Evolutionary conservation across 371 early-diverging fungal species (phyloP).

Genomic region (Mucor mucedo): DNA sequence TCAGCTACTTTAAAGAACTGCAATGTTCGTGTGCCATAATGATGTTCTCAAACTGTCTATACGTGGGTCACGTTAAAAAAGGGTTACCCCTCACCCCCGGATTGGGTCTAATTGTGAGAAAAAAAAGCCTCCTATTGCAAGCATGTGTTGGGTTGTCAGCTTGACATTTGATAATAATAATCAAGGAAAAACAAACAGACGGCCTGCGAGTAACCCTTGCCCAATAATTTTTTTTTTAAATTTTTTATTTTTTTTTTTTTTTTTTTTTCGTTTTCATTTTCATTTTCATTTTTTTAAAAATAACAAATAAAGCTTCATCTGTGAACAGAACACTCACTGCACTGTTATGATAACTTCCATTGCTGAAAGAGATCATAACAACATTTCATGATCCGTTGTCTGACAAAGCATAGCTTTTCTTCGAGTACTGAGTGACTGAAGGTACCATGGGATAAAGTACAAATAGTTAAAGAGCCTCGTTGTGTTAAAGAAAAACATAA

Average conservation of each 20-base stretch:
- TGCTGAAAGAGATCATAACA: background rate
- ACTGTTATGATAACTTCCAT: no score
- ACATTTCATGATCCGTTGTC: conserved; percentile 23
- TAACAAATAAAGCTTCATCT: conserved; percentile 17
- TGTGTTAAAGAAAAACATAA: conserved; percentile 20
- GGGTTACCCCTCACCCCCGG: no score
- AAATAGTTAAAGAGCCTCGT: conserved; percentile 31
- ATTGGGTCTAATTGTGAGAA: no score
- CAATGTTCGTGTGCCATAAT: no score
- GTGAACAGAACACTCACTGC: conserved; percentile 21
- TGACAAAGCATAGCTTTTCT: conserved; percentile 20
- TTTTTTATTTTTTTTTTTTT: conserved; percentile 3
- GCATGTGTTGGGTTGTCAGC: no score
- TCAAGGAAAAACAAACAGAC: background rate
- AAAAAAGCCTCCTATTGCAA: no score
- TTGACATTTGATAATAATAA: no score
- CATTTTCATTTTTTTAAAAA: background rate
- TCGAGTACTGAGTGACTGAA: conserved; percentile 30
- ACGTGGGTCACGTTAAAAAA: no score
- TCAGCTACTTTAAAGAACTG: no score
- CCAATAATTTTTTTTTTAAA: no score
- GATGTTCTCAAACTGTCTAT: no score
- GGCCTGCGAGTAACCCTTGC: background rate
- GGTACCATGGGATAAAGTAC: conserved; percentile 21
- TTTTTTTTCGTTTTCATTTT: conserved; percentile 6